phyloP scores from a whole-genome alignment of 768 basidiomycete species.

The Russula sp. region DNA sequence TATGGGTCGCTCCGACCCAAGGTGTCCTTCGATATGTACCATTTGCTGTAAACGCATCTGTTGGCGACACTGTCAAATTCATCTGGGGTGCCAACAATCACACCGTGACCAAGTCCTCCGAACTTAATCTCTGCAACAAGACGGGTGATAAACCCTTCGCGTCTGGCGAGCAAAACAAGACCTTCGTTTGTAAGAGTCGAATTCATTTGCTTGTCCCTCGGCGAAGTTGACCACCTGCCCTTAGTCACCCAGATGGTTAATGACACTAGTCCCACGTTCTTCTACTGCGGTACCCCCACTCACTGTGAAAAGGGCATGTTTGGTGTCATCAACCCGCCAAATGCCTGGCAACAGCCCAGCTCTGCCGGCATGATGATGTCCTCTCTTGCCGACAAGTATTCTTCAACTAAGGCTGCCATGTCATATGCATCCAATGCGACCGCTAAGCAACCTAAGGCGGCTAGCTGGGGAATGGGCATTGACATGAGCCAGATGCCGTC shows the following conservation, averaged over 20 bases:
- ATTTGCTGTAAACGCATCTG: conserved; percentile 65
- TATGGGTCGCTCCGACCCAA: conserved; percentile 70
- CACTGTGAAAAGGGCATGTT: conserved; percentile 87
- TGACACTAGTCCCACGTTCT: conserved; percentile 64
- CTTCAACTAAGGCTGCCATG: conserved; percentile 49
- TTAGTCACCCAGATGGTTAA: conserved; percentile 62
- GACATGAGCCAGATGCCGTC: conserved; percentile 48
- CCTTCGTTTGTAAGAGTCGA: conserved; percentile 45
- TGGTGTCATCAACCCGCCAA: conserved; percentile 66
- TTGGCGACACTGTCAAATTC: conserved; percentile 71
- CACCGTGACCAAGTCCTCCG: conserved; percentile 75
- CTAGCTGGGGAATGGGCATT: conserved; percentile 56
- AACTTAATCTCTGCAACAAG: conserved; percentile 67
- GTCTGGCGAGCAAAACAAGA: conserved; percentile 55
- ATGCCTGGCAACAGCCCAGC: conserved; percentile 35
- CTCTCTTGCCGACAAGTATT: conserved; percentile 31
- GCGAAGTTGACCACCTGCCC: conserved; percentile 20
- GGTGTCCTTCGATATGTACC: conserved; percentile 72
- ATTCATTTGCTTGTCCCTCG: neutral
- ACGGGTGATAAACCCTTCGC: conserved; percentile 50
- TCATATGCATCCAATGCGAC: conserved; percentile 45
- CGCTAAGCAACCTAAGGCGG: conserved; percentile 38
- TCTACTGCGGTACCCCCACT: conserved; percentile 60
- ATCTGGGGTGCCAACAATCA: conserved; percentile 74
- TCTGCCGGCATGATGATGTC: conserved; percentile 51